Evolutionary conservation across 495 filamentous ascomycete species (phyloP), one percentile per base, ranked within the genome.

Genomic region (Lentithecium fluviatile): DNA sequence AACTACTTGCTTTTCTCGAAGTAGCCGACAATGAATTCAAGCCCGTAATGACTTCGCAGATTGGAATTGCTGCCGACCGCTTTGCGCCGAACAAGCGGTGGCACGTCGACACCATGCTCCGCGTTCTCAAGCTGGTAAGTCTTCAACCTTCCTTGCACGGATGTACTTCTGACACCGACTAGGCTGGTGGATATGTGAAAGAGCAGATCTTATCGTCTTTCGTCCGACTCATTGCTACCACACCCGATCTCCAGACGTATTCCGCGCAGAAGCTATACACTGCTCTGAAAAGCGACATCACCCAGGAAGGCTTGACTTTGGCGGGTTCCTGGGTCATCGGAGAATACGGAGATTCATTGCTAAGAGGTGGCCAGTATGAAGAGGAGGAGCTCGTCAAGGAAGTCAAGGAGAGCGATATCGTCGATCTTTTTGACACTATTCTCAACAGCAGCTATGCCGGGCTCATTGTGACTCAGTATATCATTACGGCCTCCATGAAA

Each of bases 21-120:
- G 90, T 96, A 34, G 91, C 95, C 45, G 93, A 98, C 68, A 96
- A 93, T 63, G 94, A 98, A 71, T 98, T 98, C 80, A 98, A 98
- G 76, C 89, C 95, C 1, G 87, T 87, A 51, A 95, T 98, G 90
- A 97, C 94, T 0, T 89, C 85, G 52, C 94, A 98, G 69, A 97
- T 98, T 69, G 94, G 94, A 13, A 89, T 98, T 68, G 95, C 94
- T 20, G 95, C 94, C 3, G 95, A 98, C 70, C 85, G 91, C 21
- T 98, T 89, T 74, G 90, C 95, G 6, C 94, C 94, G 1, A 96
- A 91, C 72, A 97, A 96, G 77, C 83, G 95, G 68, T 98, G 94
- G 94, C 94, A 98, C 71, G 84, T 97, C 62, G 94, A 98, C 71
- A 98, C 94, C 17, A 96, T 97, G 83, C 78, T 98, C 15, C 79